These are phyloP conservation scores for Guyanaporus albipodus DNA, from an alignment of 768 basidiomycete species.

Conservation along the genomic window DNA sequence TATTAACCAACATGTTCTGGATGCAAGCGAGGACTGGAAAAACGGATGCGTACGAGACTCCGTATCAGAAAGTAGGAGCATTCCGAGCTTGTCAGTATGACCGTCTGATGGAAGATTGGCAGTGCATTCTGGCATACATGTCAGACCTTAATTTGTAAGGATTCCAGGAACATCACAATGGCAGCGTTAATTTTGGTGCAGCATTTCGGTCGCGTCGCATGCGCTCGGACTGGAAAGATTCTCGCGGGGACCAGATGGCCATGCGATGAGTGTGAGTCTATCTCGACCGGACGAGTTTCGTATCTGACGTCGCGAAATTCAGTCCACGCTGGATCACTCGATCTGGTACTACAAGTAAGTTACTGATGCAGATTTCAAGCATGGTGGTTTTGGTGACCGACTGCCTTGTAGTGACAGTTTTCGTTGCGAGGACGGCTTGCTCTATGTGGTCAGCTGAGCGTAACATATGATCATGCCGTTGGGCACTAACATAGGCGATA, in stretches of 20 bases:
- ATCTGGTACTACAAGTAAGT: constrained; percentile 76
- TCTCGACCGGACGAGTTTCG: not conserved
- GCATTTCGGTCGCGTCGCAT: constrained; percentile 52
- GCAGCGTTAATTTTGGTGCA: constrained; percentile 26
- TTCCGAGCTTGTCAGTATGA: not conserved
- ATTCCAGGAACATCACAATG: not conserved
- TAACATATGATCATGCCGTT: not conserved
- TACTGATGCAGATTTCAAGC: not conserved
- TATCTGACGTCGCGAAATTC: constrained; percentile 6
- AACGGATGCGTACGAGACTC: constrained; percentile 59
- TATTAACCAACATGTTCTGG: constrained; percentile 64
- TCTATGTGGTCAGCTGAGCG: constrained; percentile 59
- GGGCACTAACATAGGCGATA: not conserved
- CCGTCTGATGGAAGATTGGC: constrained; percentile 1
- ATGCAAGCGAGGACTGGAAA: constrained; percentile 61
- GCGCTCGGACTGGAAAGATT: constrained; percentile 52
- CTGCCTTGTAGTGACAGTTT: constrained; percentile 54
- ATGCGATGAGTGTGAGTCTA: constrained; percentile 59
- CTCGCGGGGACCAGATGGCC: constrained; percentile 45
- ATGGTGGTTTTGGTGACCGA: not conserved
- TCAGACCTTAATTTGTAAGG: constrained; percentile 78
- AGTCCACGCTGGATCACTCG: constrained; percentile 70
- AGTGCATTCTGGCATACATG: constrained; percentile 79
- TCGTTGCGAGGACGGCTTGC: constrained; percentile 75
- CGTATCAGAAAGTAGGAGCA: constrained; percentile 67